Conservation (phyloP, 345 rosid species). For the Populus tremula region DNA sequence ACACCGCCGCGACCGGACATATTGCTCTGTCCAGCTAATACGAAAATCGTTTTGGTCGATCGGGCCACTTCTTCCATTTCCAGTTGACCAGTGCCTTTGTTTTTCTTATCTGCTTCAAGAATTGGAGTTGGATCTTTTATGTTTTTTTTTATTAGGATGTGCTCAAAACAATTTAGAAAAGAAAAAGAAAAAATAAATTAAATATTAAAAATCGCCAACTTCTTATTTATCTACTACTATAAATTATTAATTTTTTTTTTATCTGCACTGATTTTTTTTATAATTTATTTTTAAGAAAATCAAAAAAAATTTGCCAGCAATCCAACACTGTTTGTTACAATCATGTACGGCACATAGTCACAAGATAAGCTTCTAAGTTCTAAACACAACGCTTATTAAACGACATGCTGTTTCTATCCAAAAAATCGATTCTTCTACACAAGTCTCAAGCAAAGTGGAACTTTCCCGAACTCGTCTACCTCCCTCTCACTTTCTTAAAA, state of each 20-base stretch:
- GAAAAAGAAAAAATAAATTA: no score
- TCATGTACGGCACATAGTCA: background rate
- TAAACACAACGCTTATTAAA: background rate
- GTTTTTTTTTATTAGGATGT: no score
- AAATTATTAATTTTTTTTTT: no score
- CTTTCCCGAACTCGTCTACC: background rate
- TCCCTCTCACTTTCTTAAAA: background rate
- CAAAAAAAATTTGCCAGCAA: no score
- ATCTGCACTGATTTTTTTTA: no score
- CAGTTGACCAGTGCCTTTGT: background rate
- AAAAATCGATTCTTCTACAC: background rate
- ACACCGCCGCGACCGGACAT: conserved; percentile 93
- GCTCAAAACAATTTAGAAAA: no score
- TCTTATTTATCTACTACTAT: no score
- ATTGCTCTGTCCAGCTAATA: conserved; percentile 93
- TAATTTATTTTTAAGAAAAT: no score
- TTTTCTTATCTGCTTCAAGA: no score
- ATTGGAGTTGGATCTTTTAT: no score
- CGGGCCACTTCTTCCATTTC: background rate
- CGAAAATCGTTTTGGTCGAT: conserved; percentile 49
- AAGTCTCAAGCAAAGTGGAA: background rate
- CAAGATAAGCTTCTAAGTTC: background rate
- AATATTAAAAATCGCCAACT: no score
- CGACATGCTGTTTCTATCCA: background rate
- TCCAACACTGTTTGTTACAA: background rate